Evolutionary conservation across 805 yeast genomes (phyloP), one percentile per base, ranked within the genome.

Genomic region (Jamesozyma piceae): DNA sequence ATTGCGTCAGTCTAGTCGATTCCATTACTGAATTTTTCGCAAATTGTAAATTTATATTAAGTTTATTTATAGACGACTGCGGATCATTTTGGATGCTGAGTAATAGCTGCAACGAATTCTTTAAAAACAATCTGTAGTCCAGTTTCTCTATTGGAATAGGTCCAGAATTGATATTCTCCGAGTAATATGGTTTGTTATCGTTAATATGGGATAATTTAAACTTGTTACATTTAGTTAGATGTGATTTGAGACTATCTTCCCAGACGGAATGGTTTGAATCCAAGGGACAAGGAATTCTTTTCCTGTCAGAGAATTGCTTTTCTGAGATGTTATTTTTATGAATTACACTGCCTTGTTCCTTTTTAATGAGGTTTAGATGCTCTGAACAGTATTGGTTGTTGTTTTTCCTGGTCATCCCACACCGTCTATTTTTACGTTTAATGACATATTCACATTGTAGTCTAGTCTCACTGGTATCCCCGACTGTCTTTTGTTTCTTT

Each of bases 261-360:
- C 85, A 81, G 0, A 87, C 77, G 1, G 80, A 73, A 58, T 87
- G 96, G 2, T 75, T 71, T 2, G 81, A 77, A 58, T 86, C 95
- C 24, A 80, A 55, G 0, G 95, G 87, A 62, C 96, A 87, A 5
- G 79, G 75, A 0, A 87, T 71, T 31, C 53, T 43, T 3, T 39
- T 24, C 28, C 28, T 24, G 28, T 6, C 6, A 24, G 28, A 24
- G 28, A 8, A 6, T 8, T 24, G 6, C 6, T 18, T 8, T 6
- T 24, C 28, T 8, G 28, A 8, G 28, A 6, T 11, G 2, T n/a
- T 14, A n/a, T 11, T 24, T 13, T 18, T 31, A 15, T 39, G 18
- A 17, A 20, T 22, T 24, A n/a, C 4, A 22, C 15, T 14, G 22
- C 42, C 45, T 3, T 14, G 10, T 14, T 40, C 24, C 17, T 41